Conservation (phyloP, 805 yeast species). For the Naumovozyma dairenensis region DNA sequence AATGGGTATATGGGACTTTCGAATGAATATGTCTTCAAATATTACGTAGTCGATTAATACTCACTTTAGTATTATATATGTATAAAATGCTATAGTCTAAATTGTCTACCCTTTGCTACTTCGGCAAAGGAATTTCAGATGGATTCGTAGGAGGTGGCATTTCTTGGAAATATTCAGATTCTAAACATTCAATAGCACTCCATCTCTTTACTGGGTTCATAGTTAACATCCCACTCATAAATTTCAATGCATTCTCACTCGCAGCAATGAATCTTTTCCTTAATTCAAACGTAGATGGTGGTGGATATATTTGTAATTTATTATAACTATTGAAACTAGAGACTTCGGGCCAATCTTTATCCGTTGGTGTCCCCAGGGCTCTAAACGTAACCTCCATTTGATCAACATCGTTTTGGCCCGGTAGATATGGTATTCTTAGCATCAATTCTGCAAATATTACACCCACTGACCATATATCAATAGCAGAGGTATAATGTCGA, state of each 20-base stretch:
- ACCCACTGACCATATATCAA: slow-evolving; percentile 96
- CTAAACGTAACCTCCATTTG: slow-evolving; percentile 89
- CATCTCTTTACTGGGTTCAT: slow-evolving; percentile 73
- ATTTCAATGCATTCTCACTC: slow-evolving; percentile 69
- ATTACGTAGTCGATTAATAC: no score
- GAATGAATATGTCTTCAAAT: no score
- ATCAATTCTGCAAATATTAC: slow-evolving; percentile 91
- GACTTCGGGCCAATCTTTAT: slow-evolving; percentile 84
- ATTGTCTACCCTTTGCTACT: slow-evolving; percentile 5
- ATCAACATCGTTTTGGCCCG: slow-evolving; percentile 84
- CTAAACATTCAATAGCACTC: slow-evolving; percentile 51
- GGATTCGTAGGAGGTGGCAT: slow-evolving; percentile 69
- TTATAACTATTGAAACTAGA: slow-evolving; percentile 68
- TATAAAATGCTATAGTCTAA: background rate
- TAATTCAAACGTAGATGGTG: slow-evolving; percentile 71
- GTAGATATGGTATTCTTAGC: slow-evolving; percentile 89
- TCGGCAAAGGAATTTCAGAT: no score
- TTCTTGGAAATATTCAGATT: slow-evolving; percentile 61
- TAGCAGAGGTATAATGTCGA: slow-evolving; percentile 75
- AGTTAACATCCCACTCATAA: slow-evolving; percentile 61
- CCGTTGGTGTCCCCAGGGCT: slow-evolving; percentile 95
- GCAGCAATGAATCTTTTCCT: slow-evolving; percentile 85
- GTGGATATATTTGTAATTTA: slow-evolving; percentile 66
- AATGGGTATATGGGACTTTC: no score
- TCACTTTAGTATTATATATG: no score